Evolutionary conservation across 176 grass and related monocot genomes (phyloP), one percentile per base, ranked within the genome.

Genomic region (Pharus latifolius): DNA sequence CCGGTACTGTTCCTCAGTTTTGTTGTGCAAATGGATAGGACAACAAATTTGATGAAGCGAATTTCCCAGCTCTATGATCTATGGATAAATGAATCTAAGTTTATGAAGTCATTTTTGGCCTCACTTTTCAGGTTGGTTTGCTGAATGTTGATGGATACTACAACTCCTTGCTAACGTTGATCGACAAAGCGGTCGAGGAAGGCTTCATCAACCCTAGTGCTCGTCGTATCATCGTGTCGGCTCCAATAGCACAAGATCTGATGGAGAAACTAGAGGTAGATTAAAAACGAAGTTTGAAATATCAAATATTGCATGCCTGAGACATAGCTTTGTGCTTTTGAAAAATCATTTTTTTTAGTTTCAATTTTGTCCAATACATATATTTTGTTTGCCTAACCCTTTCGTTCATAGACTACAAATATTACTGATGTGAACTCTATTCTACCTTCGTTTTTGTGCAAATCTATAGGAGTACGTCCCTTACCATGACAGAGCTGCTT

Each of bases 101-200:
- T 40, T 72, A 22, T 7, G 55, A 52, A 69, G 13, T 9, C 31
- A n/a, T 42, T 3, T 15, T 10, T 34, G 20, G 2, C 1, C 22
- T 10, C 12, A 23, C 3, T 7, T 8, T 49, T 78, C 65, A 90
- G 87, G 83, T 91, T 15, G 88, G 87, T 0, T 67, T 91, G 56
- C 77, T 91, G 74, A 91, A 91, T 7, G 79, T 91, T 32, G 87
- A 91, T 55, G 87, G 87, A 3, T 91, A 91, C 83, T 86, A 91
- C 56, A 53, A 86, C 74, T 83, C 83, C 44, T 69, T 91, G 31
- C 78, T 91, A 0, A 60, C 78, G 8, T 91, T 91, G 74, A 79
- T 91, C 23, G 83, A 91, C 49, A 72, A 86, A 47, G 88, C 83
- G 25, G 83, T 91, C 16, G 83, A 80, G 42, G 79, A 86, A 32